Conservation (phyloP, 1,284 basidiomycete species). For the Ganoderma lingzhi region DNA sequence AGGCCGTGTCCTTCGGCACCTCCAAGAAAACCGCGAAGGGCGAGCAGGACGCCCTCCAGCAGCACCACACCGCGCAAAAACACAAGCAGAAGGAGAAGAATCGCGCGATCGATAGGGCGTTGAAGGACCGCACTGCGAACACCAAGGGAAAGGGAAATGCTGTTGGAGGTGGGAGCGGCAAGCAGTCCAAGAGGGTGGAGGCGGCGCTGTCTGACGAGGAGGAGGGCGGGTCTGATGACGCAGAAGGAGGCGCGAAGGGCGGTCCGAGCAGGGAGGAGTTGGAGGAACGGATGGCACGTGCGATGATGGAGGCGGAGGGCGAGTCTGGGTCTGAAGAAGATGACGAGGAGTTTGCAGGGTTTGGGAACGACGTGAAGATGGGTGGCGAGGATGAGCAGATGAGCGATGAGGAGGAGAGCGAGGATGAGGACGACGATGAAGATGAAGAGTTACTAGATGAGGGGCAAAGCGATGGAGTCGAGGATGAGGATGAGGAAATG, state of each 20-base stretch:
- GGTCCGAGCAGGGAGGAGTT: constrained; percentile 29
- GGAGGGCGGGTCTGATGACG: constrained; percentile 20
- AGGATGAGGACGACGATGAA: constrained; percentile 65
- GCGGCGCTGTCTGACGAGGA: constrained; percentile 13
- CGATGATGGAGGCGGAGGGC: constrained; percentile 42
- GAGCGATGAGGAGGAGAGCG: constrained; percentile 37
- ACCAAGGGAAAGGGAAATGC: constrained; percentile 27
- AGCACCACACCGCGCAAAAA: constrained; percentile 39
- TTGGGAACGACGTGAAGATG: constrained; percentile 11
- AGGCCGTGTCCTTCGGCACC: constrained; percentile 41
- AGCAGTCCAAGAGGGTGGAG: constrained; percentile 24
- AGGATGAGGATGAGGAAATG: constrained; percentile 17
- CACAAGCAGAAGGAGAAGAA: constrained; percentile 43
- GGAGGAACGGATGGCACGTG: constrained; percentile 43
- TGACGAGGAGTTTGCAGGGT: constrained; percentile 9
- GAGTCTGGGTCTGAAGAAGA: constrained; percentile 32
- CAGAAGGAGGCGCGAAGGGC: constrained; percentile 13
- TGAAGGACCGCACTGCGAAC: constrained; percentile 41
- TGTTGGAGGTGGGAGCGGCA: constrained; percentile 19
- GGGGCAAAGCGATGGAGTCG: constrained; percentile 14
- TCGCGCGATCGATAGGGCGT: constrained; percentile 37
- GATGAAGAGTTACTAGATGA: constrained; percentile 30
- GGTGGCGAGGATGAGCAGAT: constrained; percentile 12
- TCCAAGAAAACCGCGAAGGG: constrained; percentile 40
- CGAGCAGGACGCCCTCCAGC: constrained; percentile 35